A percentile compares a stretch with the other conserved stretches of the same genome.
Evolutionary conservation across 208 protist genomes (phyloP).

Genomic region (Blastocrithidia nonstop): DNA sequence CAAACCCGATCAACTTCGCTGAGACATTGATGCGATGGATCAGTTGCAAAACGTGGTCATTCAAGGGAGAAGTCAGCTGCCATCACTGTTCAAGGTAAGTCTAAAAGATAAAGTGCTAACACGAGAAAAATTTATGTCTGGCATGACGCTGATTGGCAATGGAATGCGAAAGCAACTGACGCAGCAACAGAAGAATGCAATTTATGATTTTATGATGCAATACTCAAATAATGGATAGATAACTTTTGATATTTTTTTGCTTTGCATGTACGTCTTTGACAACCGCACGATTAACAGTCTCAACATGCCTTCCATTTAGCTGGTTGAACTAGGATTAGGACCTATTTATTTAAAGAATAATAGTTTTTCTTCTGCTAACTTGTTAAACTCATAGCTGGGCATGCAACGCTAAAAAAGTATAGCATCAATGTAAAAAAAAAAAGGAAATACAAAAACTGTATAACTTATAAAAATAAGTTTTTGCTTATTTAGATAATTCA

Average conservation of each 20-base stretch:
- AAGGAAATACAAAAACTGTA: too few species aligned
- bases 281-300: slow-evolving; percentile 9
- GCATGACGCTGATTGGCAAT: slow-evolving; percentile 47
- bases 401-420: too few species aligned
- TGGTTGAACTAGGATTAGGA: slow-evolving; percentile 24
- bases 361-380: slow-evolving; percentile 24
- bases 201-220: slow-evolving; percentile 50
- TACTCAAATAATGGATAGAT: slow-evolving; percentile 19
- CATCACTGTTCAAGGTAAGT: slow-evolving; percentile 45
- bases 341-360: slow-evolving; percentile 32
- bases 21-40: slow-evolving; percentile 74
- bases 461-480: too few species aligned
- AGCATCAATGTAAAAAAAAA: too few species aligned
- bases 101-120: slow-evolving; percentile 32
- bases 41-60: slow-evolving; percentile 79
- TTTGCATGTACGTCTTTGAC: slow-evolving; percentile 60
- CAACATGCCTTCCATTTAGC: slow-evolving; percentile 4
- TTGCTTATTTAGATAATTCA: too few species aligned
- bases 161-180: slow-evolving; percentile 72
- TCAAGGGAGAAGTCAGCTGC: slow-evolving; percentile 57
- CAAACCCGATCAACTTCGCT: slow-evolving; percentile 47
- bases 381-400: slow-evolving; percentile 4
- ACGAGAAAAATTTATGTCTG: slow-evolving; percentile 44
- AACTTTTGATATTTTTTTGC: slow-evolving; percentile 50
- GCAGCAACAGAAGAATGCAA: slow-evolving; percentile 50